These are phyloP conservation scores for Termitomyces sp. DNA, from an alignment of 768 basidiomycete genomes.

Conservation along the genomic window DNA sequence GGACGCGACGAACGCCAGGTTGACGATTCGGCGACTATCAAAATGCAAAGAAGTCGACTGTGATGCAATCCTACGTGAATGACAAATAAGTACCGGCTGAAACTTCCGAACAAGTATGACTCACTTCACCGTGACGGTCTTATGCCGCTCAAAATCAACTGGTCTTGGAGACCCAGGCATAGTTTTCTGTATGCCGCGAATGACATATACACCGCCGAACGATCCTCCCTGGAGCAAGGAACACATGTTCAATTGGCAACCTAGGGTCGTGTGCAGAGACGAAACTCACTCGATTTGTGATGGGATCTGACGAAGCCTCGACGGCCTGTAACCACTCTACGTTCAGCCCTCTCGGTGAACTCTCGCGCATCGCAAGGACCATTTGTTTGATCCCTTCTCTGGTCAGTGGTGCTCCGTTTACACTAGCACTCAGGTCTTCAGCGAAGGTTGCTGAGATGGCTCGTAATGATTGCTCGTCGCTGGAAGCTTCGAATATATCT, in stretches of 20 bases:
- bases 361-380: constrained; percentile 37
- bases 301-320: constrained; percentile 36
- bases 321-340: constrained; percentile 46
- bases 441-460: constrained; percentile 45
- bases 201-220: constrained; percentile 46
- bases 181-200: constrained; percentile 40
- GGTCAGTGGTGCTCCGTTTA: constrained; percentile 40
- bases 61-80: constrained; percentile 34
- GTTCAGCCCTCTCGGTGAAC: constrained; percentile 32
- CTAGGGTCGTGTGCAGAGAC: neutral
- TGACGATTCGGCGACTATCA: constrained; percentile 46
- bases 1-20: constrained; percentile 44
- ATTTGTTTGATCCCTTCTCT: constrained; percentile 35
- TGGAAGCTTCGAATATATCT: constrained; percentile 44
- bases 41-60: constrained; percentile 25
- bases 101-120: constrained; percentile 12
- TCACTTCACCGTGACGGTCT: constrained; percentile 47
- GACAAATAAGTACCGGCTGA: neutral
- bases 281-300: constrained; percentile 36
- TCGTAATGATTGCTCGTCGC: constrained; percentile 34
- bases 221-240: constrained; percentile 33
- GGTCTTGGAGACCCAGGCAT: constrained; percentile 26
- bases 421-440: constrained; percentile 28
- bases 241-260: neutral
- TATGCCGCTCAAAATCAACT: constrained; percentile 42